phyloP scores from a whole-genome alignment of 78 protist genomes.

The Chrysochromulina tobinii region DNA sequence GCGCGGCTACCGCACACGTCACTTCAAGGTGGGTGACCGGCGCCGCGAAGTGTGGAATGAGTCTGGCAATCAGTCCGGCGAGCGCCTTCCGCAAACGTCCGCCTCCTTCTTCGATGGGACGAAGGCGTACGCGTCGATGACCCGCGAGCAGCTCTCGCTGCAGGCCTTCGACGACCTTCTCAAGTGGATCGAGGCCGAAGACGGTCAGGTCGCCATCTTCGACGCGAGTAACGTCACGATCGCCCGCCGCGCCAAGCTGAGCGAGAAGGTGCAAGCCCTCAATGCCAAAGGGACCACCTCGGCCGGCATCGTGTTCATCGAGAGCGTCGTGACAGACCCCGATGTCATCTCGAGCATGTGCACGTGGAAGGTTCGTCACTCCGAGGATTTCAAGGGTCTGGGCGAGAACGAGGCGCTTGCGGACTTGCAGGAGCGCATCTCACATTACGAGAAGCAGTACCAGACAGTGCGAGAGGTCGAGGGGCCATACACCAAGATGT shows the following conservation, averaged over 20 bases:
- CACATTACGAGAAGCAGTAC: neutral
- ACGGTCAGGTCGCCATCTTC: neutral
- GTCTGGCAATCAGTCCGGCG: too few relatives aligned
- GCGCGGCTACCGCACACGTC: slow-evolving; percentile 30
- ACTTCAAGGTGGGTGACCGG: slow-evolving; percentile 62
- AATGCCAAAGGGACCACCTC: too few relatives aligned
- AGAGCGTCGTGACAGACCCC: neutral
- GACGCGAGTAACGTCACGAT: neutral
- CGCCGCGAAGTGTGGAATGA: neutral
- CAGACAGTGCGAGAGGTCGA: neutral
- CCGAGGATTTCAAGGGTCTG: neutral
- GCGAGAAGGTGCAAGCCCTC: too few relatives aligned
- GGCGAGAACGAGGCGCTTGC: neutral
- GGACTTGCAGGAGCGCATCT: neutral
- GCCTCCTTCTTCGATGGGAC: slow-evolving; percentile 34
- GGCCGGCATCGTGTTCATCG: neutral
- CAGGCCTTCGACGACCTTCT: neutral
- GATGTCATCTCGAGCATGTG: neutral
- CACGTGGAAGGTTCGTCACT: neutral
- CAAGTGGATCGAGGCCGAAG: neutral
- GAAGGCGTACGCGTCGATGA: slow-evolving; percentile 12
- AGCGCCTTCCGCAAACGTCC: too few relatives aligned
- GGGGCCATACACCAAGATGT: neutral
- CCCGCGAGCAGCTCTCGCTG: neutral
- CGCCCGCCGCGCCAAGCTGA: neutral